phyloP scores from a whole-genome alignment of 176 grass and related monocot species.

The Hsuehochloa calcarea region DNA sequence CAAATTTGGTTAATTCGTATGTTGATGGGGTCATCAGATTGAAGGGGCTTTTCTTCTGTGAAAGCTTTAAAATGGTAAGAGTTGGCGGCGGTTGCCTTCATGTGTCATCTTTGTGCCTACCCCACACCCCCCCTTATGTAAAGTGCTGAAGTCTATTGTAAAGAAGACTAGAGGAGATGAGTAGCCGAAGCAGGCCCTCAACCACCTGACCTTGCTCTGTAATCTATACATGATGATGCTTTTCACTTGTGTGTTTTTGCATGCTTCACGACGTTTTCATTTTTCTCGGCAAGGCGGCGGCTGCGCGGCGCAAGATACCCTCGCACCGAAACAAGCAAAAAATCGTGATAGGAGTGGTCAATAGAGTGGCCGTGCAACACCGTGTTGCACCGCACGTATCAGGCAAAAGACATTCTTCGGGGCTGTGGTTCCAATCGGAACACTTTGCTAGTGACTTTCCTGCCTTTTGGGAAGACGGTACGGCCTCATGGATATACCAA shows the following conservation, averaged over 20 bases:
- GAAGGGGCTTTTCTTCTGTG: neutral
- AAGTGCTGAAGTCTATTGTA: neutral
- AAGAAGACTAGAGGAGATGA: neutral
- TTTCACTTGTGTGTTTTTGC: neutral
- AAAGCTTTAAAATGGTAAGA: neutral
- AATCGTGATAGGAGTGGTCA: neutral
- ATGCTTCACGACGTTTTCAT: neutral
- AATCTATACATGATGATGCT: neutral
- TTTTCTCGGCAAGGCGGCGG: neutral
- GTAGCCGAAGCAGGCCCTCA: neutral
- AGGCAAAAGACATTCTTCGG: neutral
- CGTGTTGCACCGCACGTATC: neutral
- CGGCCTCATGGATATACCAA: slow-evolving; percentile 16
- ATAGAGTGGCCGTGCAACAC: neutral
- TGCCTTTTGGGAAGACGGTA: neutral
- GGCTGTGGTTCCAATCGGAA: neutral
- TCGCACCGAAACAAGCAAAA: neutral
- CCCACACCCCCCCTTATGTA: too few species aligned
- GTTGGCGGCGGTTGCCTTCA: neutral
- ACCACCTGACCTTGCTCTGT: neutral
- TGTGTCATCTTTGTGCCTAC: neutral
- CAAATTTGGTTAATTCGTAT: neutral
- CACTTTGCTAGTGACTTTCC: neutral
- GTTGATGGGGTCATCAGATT: neutral
- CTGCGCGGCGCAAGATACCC: neutral